Evolutionary conservation across 2,329 filamentous ascomycete species (phyloP).

Genomic region (Sclerotinia trifoliorum): DNA sequence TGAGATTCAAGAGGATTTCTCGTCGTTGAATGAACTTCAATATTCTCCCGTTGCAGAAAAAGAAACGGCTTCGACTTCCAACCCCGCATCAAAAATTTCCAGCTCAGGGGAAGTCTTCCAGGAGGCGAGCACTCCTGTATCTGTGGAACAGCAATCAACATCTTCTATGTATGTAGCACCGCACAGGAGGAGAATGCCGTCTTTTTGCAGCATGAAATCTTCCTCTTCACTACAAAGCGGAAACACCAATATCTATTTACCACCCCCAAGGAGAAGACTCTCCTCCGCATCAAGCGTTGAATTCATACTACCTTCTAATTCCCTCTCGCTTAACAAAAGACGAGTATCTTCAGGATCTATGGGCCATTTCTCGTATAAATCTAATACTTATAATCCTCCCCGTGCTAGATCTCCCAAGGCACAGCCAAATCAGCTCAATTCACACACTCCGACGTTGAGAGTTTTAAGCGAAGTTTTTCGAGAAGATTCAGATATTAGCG

Average conservation of each 20-base stretch:
- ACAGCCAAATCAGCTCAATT: too few species aligned
- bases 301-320: neutral
- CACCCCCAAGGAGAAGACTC: neutral
- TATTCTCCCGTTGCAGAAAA: neutral
- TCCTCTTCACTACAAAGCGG: neutral
- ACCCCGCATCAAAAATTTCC: too few species aligned
- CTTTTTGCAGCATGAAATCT: neutral
- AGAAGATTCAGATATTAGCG: neutral
- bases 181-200: neutral
- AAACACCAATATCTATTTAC: neutral
- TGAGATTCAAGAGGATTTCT: neutral
- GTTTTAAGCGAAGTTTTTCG: neutral
- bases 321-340: neutral
- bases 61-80: neutral
- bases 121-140: too few species aligned
- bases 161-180: neutral
- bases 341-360: neutral
- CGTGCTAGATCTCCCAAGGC: too few species aligned
- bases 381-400: neutral
- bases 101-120: neutral
- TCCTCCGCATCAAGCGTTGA: too few species aligned
- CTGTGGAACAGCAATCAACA: neutral
- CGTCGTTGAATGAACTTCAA: neutral
- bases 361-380: neutral
- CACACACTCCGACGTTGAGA: neutral